Percentiles rank a stretch among this genome's conserved stretches.
Conservation (phyloP, 2,329 filamentous ascomycete species). For the Albophoma yamanashiensis region DNA sequence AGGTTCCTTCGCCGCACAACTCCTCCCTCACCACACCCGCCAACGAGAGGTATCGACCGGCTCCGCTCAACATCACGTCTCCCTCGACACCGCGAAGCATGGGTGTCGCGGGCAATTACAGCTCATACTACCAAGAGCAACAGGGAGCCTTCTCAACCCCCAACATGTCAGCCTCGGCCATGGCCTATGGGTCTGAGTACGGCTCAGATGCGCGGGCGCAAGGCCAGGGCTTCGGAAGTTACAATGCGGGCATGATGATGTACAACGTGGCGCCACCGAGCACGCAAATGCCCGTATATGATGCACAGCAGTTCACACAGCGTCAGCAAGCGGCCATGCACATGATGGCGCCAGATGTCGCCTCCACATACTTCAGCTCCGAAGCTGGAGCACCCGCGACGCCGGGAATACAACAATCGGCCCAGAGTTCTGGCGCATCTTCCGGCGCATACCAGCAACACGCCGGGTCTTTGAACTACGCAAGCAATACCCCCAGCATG, state of each 20-base stretch:
- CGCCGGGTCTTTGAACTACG: constrained; percentile 45
- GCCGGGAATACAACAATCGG: constrained; percentile 38
- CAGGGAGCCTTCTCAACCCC: constrained; percentile 39
- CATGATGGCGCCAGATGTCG: constrained; percentile 40
- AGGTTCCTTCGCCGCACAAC: constrained; percentile 37
- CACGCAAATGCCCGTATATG: constrained; percentile 58
- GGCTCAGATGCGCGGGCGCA: constrained; percentile 49
- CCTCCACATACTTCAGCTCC: constrained; percentile 61
- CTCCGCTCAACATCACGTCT: constrained; percentile 35
- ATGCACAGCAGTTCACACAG: constrained; percentile 63
- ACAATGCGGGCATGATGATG: constrained; percentile 59
- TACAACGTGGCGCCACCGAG: constrained; percentile 63
- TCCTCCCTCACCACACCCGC: constrained; percentile 18
- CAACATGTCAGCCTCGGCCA: constrained; percentile 43
- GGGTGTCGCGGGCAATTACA: constrained; percentile 47
- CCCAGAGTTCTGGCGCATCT: constrained; percentile 35
- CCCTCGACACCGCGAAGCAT: constrained; percentile 36
- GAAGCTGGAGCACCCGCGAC: constrained; percentile 38
- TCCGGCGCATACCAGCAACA: constrained; percentile 57
- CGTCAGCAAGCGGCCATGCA: constrained; percentile 70
- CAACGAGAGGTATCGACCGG: constrained; percentile 35
- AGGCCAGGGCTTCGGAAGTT: constrained; percentile 44
- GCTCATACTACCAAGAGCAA: constrained; percentile 48
- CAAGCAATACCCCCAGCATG: constrained; percentile 34
- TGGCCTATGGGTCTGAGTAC: constrained; percentile 56